Evolutionary conservation across 2,329 filamentous ascomycete genomes (phyloP).

Genomic region (Fusarium virguliforme): DNA sequence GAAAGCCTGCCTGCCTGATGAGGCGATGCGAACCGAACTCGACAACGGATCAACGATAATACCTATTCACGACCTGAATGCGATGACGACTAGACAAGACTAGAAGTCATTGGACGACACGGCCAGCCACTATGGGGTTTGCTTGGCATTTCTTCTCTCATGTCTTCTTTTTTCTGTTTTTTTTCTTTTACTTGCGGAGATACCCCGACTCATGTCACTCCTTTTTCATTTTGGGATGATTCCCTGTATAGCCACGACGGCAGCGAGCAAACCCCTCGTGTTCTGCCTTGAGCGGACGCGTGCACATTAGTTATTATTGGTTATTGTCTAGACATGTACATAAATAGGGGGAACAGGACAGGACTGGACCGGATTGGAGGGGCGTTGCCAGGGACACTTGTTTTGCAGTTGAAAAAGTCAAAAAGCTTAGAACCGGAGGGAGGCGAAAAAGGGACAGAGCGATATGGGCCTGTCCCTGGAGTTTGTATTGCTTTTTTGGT

Average conservation of each 20-base stretch:
- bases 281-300: conserved; percentile 22
- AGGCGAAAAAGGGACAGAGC: conserved; percentile 39
- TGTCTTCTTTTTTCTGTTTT: conserved; percentile 35
- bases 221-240: conserved; percentile 39
- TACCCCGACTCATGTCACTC: conserved; percentile 53
- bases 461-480: conserved; percentile 37
- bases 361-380: conserved; percentile 22
- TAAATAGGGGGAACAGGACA: conserved; percentile 22
- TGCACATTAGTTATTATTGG: conserved; percentile 43
- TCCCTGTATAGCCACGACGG: conserved; percentile 47
- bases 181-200: conserved; percentile 42
- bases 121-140: conserved; percentile 42
- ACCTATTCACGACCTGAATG: conserved; percentile 46
- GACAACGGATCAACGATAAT: conserved; percentile 37
- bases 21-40: conserved; percentile 17
- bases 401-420: conserved; percentile 43
- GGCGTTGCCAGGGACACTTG: conserved; percentile 45
- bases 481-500: conserved; percentile 41
- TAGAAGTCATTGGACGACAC: conserved; percentile 39
- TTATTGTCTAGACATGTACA: conserved; percentile 51
- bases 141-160: conserved; percentile 41
- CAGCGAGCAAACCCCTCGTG: conserved; percentile 37
- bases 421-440: conserved; percentile 49
- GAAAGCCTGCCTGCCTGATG: not conserved
- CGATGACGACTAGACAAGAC: conserved; percentile 46